Conservation (phyloP, 371 early-diverging fungal species). For the Mucor mucedo region DNA sequence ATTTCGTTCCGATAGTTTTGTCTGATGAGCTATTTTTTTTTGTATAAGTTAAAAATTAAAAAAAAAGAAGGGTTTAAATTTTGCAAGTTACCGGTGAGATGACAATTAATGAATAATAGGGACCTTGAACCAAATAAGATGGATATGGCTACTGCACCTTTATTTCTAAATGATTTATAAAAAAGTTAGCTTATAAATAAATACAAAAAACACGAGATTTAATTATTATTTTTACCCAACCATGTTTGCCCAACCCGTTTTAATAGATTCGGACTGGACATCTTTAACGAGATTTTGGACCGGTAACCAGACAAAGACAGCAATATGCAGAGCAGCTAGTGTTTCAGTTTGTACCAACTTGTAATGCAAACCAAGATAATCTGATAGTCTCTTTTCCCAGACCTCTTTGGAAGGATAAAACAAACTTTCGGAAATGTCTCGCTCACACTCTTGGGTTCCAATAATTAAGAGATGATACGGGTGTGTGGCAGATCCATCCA, state of each 20-base stretch:
- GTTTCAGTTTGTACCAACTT: conserved; percentile 62
- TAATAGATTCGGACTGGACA: conserved; percentile 38
- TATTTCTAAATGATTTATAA: conserved; percentile 61
- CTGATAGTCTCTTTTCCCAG: conserved; percentile 64
- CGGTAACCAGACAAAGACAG: conserved; percentile 69
- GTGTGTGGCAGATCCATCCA: conserved; percentile 31
- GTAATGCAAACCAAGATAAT: conserved; percentile 57
- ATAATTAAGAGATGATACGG: conserved; percentile 73
- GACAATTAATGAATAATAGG: conserved; percentile 75
- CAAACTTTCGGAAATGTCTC: conserved; percentile 64
- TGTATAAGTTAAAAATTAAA: neutral
- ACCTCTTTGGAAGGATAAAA: conserved; percentile 65
- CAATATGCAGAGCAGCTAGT: conserved; percentile 72
- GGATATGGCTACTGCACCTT: conserved; percentile 79
- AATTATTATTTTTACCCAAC: conserved; percentile 31
- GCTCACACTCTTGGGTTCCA: conserved; percentile 79
- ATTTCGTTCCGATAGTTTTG: conserved; percentile 42
- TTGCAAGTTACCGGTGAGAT: conserved; percentile 66
- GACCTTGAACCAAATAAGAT: conserved; percentile 62
- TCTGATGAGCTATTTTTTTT: conserved; percentile 36
- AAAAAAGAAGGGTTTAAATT: neutral
- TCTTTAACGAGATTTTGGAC: conserved; percentile 57
- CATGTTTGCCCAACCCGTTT: conserved; percentile 48
- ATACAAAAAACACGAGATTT: neutral
- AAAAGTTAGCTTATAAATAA: neutral